These are phyloP conservation scores for Hypomontagnella monticulosa DNA, from an alignment of 495 filamentous ascomycete genomes.

Conservation along the genomic window DNA sequence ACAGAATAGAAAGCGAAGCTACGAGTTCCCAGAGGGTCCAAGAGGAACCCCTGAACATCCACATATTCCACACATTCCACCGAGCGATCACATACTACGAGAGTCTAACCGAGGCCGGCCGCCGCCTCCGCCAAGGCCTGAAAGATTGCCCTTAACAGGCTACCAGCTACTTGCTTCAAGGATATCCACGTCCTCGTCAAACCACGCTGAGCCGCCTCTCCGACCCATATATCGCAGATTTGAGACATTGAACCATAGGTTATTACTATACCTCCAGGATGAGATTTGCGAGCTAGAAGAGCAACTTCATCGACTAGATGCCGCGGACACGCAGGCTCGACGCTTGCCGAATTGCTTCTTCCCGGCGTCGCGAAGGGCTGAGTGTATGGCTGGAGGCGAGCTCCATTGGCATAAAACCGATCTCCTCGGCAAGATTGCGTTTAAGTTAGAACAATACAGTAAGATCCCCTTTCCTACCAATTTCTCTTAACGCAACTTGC, in stretches of 20 bases:
- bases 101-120: constrained; percentile 39
- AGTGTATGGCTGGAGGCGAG: constrained; percentile 72
- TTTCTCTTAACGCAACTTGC: constrained; percentile 10
- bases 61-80: constrained; percentile 39
- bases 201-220: constrained; percentile 47
- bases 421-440: constrained; percentile 72
- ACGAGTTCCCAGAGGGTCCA: constrained; percentile 50
- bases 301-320: constrained; percentile 75
- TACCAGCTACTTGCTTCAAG: constrained; percentile 74
- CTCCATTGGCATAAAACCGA: constrained; percentile 77
- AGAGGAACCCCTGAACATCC: constrained; percentile 43
- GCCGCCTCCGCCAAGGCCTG: constrained; percentile 46
- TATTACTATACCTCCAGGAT: constrained; percentile 87
- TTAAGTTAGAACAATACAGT: constrained; percentile 89
- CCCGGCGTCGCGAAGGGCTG: constrained; percentile 72
- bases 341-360: constrained; percentile 61
- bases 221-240: constrained; percentile 87
- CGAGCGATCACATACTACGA: constrained; percentile 45
- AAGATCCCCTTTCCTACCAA: constrained; percentile 46
- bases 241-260: constrained; percentile 81
- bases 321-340: constrained; percentile 73
- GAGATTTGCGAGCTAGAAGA: constrained; percentile 84
- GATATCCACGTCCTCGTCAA: constrained; percentile 56
- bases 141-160: constrained; percentile 61
- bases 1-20: constrained; percentile 38